These are phyloP conservation scores for Apiospora phragmitis DNA, from an alignment of 2,329 filamentous ascomycete genomes.

Conservation along the genomic window DNA sequence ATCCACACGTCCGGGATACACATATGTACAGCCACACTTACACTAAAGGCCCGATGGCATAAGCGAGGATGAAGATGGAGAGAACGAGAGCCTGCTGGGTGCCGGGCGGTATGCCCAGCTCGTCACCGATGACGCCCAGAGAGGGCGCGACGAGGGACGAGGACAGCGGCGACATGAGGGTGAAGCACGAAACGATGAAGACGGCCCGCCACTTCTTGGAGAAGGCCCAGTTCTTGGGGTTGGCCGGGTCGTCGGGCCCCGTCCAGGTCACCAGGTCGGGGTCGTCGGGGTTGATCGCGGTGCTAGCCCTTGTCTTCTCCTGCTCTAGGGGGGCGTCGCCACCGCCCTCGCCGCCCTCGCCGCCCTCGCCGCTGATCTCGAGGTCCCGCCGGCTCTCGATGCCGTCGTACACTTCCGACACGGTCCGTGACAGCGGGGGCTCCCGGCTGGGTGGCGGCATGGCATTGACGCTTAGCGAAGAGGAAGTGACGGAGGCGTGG, in stretches of 20 bases:
- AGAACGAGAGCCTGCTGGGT: slow-evolving; percentile 43
- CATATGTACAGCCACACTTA: slow-evolving; percentile 18
- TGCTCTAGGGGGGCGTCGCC: slow-evolving; percentile 25
- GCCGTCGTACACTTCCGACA: slow-evolving; percentile 42
- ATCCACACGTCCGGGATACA: neutral
- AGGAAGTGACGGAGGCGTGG: neutral
- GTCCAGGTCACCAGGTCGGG: slow-evolving; percentile 50
- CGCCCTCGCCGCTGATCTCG: slow-evolving; percentile 34
- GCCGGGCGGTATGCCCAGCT: slow-evolving; percentile 50
- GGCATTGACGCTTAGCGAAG: neutral
- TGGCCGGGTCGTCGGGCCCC: slow-evolving; percentile 50
- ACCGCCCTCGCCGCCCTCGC: slow-evolving; percentile 33
- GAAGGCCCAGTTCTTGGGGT: slow-evolving; percentile 57
- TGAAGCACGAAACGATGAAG: slow-evolving; percentile 56
- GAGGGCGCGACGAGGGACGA: slow-evolving; percentile 58
- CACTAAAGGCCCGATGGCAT: slow-evolving; percentile 52
- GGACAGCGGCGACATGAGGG: slow-evolving; percentile 60
- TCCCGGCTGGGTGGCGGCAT: slow-evolving; percentile 2
- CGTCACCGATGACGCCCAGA: slow-evolving; percentile 50
- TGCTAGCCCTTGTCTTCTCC: slow-evolving; percentile 24
- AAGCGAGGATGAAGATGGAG: slow-evolving; percentile 56
- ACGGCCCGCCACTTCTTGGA: slow-evolving; percentile 58
- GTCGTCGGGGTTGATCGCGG: slow-evolving; percentile 31
- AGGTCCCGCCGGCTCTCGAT: slow-evolving; percentile 38
- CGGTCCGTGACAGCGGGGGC: slow-evolving; percentile 30